phyloP scores from a whole-genome alignment of 208 protist species.

The Trichomonas vaginalis region DNA sequence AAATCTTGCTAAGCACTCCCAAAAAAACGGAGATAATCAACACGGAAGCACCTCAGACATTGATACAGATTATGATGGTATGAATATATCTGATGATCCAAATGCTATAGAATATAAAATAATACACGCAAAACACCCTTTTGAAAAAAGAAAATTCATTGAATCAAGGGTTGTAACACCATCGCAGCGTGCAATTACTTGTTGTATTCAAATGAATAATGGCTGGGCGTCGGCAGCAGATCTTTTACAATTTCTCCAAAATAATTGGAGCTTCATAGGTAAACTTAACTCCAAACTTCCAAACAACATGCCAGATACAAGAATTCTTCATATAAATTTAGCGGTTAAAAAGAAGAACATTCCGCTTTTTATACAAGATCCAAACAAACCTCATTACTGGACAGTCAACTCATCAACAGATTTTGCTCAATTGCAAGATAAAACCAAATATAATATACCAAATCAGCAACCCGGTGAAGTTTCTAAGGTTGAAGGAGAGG shows the following conservation, averaged over 20 bases:
- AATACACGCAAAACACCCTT: not conserved
- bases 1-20: too few relatives aligned
- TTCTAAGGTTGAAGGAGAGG: not conserved
- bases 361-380: not conserved
- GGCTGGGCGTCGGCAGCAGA: not conserved
- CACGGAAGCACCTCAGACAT: not conserved
- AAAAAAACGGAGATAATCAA: not conserved
- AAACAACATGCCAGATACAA: not conserved
- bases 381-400: not conserved
- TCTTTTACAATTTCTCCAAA: not conserved
- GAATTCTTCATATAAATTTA: not conserved
- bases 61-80: not conserved
- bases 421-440: not conserved
- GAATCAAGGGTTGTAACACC: not conserved
- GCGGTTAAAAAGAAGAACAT: not conserved
- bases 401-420: not conserved
- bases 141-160: not conserved
- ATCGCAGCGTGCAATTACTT: not conserved
- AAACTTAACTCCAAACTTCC: not conserved
- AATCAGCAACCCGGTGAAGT: not conserved
- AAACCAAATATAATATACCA: not conserved
- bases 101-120: not conserved
- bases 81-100: not conserved
- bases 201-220: not conserved
- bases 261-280: not conserved